Conservation (phyloP, 306 rosid genomes). For the Bauhinia variegata region DNA sequence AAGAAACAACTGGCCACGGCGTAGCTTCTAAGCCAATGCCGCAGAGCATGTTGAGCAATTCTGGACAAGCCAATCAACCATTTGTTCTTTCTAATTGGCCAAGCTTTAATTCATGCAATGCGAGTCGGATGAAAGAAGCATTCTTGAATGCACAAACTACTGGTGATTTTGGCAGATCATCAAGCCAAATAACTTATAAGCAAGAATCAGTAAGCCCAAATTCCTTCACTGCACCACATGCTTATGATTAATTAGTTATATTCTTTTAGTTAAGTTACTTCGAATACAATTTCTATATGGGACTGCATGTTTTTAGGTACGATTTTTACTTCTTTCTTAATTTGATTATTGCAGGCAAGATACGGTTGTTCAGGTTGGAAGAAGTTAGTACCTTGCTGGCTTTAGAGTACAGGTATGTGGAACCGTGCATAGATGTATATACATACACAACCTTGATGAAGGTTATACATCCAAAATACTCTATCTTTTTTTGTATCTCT, state of each 20-base stretch:
- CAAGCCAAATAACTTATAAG: no score
- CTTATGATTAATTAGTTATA: background rate
- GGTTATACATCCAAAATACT: no score
- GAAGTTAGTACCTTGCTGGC: slow-evolving; percentile 46
- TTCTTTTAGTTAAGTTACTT: background rate
- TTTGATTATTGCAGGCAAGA: slow-evolving; percentile 41
- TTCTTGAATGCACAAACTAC: slow-evolving; percentile 28
- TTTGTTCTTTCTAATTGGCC: slow-evolving; percentile 24
- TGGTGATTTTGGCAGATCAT: no score
- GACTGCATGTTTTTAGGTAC: slow-evolving; percentile 1
- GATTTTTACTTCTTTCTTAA: background rate
- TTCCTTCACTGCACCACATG: background rate
- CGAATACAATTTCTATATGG: no score
- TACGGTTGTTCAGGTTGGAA: slow-evolving; percentile 47
- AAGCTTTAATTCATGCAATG: slow-evolving; percentile 21
- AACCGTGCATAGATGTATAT: no score
- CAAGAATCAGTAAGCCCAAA: slow-evolving; percentile 48
- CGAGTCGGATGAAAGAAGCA: slow-evolving; percentile 38
- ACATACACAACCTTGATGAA: no score
- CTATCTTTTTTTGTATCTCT: no score
- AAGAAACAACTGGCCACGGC: background rate
- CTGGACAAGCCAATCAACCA: slow-evolving; percentile 27
- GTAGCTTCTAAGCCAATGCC: background rate
- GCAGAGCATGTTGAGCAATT: slow-evolving; percentile 15
- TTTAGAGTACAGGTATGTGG: slow-evolving; percentile 17